Evolutionary conservation across 495 filamentous ascomycete genomes (phyloP).

Genomic region (Pyrenula aspistea): DNA sequence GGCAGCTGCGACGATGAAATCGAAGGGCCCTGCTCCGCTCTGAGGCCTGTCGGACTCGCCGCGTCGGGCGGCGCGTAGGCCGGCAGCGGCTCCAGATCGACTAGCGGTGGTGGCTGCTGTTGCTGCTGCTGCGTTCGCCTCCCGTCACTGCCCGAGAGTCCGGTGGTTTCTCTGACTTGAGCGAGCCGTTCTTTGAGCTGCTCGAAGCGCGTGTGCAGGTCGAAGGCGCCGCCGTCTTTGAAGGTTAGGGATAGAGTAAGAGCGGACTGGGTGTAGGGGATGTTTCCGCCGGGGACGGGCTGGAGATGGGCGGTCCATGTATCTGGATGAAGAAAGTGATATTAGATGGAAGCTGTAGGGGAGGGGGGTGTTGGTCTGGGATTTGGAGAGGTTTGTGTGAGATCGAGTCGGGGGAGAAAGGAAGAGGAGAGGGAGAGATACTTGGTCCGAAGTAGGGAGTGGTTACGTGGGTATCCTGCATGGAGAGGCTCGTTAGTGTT

Average conservation of each 20-base stretch:
- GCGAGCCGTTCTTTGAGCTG: conserved; percentile 70
- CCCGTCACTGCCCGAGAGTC: conserved; percentile 5
- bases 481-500: too few species aligned
- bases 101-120: conserved; percentile 30
- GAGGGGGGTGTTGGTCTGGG: too few species aligned
- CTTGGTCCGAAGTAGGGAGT: conserved; percentile 96
- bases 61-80: conserved; percentile 41
- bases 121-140: conserved; percentile 14
- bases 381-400: not conserved
- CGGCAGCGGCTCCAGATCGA: conserved; percentile 69
- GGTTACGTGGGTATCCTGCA: conserved; percentile 66
- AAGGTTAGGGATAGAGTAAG: conserved; percentile 78
- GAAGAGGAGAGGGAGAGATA: conserved; percentile 70
- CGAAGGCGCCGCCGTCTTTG: conserved; percentile 88
- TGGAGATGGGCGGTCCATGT: conserved; percentile 72
- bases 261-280: conserved; percentile 58
- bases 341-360: not conserved
- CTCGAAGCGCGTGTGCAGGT: conserved; percentile 77
- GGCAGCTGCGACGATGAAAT: not conserved
- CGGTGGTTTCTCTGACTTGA: conserved; percentile 60
- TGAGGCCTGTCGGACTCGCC: conserved; percentile 8
- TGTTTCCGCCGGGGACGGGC: conserved; percentile 74
- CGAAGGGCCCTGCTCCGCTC: too few species aligned
- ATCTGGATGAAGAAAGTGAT: conserved; percentile 18
- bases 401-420: conserved; percentile 71